Base-by-base conservation (phyloP, 2,329 filamentous ascomycete genomes). In the Botryotinia globosa region DNA sequence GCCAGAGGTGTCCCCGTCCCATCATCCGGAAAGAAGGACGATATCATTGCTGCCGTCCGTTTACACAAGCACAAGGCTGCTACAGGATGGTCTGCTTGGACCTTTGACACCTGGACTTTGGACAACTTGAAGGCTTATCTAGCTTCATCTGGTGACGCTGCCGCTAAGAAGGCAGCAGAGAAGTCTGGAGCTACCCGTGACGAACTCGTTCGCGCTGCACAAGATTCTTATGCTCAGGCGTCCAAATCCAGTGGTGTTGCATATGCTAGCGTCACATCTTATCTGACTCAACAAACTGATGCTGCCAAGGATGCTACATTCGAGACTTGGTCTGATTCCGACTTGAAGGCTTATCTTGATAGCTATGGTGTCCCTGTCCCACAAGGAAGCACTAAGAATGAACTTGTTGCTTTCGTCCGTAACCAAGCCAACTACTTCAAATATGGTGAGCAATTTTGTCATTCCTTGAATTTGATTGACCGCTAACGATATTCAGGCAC, bases 381-480 rank as follows among this genome's bases (percentile, higher is more conserved):
- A 62, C 79, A 81, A 76, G 79, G 74, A 9, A 78, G 77, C n/a
- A 77, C 73, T 45, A 79, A 77, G 72, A 91, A 94, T 74, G 87
- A 94, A 79, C 85, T 95, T 32, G 88, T 89, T 74, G 91, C 91
- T 14, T 85, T 89, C 73, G 92, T 91, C 25, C 89, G 91, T 76
- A 90, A 90, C 81, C 91, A 94, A 78, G 87, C 88, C 34, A 92
- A 90, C 34, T 94, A 91, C 81, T 95, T 94, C 85, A 88, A 87
- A 78, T 92, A 94, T 78, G 92, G 92, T 73, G 42, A 66, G 72
- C 16, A 32, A 32, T 1, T 25, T 42, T 61, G 1, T 12, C 20
- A 18, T n/a, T 42, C n/a, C 32, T 10, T n/a, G 29, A 29, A 32
- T 32, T 16, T 42, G 37, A 39, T 64, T 51, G 18, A 58, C 25